A percentile compares a stretch with the other conserved stretches of the same genome.
Evolutionary conservation across 2,329 filamentous ascomycete species (phyloP).

Genomic region (Drechslerella dactyloides): DNA sequence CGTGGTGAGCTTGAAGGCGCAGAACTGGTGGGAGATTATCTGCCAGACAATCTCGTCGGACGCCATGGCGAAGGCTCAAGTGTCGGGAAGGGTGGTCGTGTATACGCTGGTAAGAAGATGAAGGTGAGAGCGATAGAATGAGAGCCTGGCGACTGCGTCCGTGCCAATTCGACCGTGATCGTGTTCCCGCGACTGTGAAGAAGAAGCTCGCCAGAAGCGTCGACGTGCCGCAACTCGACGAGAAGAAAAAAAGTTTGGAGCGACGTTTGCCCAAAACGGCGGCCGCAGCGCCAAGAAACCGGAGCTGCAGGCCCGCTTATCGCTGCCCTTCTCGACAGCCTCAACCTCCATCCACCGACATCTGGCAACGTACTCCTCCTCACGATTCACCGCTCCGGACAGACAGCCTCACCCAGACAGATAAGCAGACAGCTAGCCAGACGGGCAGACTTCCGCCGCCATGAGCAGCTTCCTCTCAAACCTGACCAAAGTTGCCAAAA

Average conservation of each 20-base stretch:
- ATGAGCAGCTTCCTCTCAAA: conserved; percentile 33
- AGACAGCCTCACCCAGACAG: neutral
- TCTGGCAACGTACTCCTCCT: conserved; percentile 10
- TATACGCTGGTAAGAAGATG: neutral
- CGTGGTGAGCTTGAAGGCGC: conserved; percentile 78
- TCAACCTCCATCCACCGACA: conserved; percentile 13
- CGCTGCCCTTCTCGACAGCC: conserved; percentile 26
- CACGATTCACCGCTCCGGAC: neutral
- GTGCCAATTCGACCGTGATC: neutral
- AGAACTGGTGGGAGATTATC: conserved; percentile 94
- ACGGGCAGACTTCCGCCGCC: neutral
- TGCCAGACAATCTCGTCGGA: conserved; percentile 98
- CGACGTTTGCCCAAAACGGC: conserved; percentile 23
- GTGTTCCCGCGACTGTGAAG: neutral
- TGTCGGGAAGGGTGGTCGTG: conserved; percentile 18
- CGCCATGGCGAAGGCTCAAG: conserved; percentile 67
- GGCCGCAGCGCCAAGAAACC: conserved; percentile 28
- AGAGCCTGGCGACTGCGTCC: neutral
- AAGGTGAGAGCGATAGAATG: neutral
- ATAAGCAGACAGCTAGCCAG: neutral
- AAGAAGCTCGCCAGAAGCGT: neutral
- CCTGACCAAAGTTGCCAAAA: conserved; percentile 18
- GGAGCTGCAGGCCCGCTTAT: conserved; percentile 34
- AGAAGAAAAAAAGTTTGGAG: conserved; percentile 15
- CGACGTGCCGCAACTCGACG: neutral